Evolutionary conservation across 2,329 filamentous ascomycete genomes (phyloP).

Genomic region (Ustulina deusta): DNA sequence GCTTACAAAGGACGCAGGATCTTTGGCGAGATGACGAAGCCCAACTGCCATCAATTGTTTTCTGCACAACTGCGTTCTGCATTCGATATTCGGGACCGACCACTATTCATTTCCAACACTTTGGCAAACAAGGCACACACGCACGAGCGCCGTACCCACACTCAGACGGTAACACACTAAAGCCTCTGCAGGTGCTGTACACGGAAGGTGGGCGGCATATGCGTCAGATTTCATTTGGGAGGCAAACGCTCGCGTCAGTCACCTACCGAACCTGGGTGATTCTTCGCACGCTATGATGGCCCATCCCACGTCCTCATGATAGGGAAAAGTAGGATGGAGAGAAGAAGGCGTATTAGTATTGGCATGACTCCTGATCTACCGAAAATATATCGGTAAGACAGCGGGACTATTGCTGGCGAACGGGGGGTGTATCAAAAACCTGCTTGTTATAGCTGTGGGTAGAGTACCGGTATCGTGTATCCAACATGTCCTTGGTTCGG

Average conservation of each 20-base stretch:
- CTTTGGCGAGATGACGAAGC: constrained; percentile 28
- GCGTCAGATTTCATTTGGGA: constrained; percentile 29
- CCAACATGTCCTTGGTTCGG: constrained; percentile 32
- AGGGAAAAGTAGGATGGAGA: background rate
- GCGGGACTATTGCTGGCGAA: constrained; percentile 9
- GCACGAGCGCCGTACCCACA: constrained; percentile 20
- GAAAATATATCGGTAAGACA: constrained; percentile 1
- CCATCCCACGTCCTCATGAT: constrained; percentile 15
- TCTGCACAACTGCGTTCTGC: constrained; percentile 18
- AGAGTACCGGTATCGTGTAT: constrained; percentile 15
- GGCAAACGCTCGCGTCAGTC: constrained; percentile 27
- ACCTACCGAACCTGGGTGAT: constrained; percentile 21
- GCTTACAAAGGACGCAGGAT: constrained; percentile 23
- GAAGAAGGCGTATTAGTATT: background rate
- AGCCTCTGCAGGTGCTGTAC: constrained; percentile 28
- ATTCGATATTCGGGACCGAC: constrained; percentile 36
- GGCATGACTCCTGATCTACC: constrained; percentile 10
- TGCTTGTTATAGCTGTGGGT: constrained; percentile 7
- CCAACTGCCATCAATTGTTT: background rate
- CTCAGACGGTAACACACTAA: constrained; percentile 23
- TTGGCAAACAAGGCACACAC: constrained; percentile 1
- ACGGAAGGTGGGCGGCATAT: constrained; percentile 35
- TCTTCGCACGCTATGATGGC: constrained; percentile 10
- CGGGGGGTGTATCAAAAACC: constrained; percentile 19
- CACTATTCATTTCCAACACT: constrained; percentile 19